These are phyloP conservation scores for Podila epigama DNA, from an alignment of 192 early-diverging fungal species.

Conservation along the genomic window DNA sequence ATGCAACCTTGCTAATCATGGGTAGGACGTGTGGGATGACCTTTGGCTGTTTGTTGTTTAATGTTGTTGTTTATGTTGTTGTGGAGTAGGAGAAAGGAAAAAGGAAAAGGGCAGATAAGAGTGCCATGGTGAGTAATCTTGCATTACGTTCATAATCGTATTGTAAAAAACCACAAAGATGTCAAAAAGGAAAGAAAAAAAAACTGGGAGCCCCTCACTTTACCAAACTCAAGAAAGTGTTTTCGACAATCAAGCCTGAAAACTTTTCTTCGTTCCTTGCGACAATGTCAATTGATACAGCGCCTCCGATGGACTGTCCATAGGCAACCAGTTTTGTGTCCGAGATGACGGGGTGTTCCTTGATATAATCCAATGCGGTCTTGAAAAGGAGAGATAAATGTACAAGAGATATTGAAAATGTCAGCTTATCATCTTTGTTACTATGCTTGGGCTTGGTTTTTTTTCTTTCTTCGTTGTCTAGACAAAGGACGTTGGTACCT, in stretches of 20 bases:
- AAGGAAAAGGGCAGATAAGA: too few relatives aligned
- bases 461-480: not conserved
- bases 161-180: too few relatives aligned
- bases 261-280: constrained; percentile 79
- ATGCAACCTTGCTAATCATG: constrained; percentile 71
- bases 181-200: too few relatives aligned
- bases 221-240: constrained; percentile 92
- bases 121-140: too few relatives aligned
- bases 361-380: constrained; percentile 86
- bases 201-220: too few relatives aligned
- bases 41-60: constrained; percentile 65
- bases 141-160: too few relatives aligned
- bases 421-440: not conserved
- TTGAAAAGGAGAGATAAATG: constrained; percentile 21
- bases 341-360: constrained; percentile 72
- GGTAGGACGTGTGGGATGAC: constrained; percentile 89
- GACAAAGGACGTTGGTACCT: constrained; percentile 52
- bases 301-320: constrained; percentile 97
- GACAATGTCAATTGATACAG: constrained; percentile 90
- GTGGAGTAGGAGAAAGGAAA: not conserved
- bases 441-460: not conserved
- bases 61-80: not conserved
- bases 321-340: constrained; percentile 86
- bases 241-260: constrained; percentile 88
- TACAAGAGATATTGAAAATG: not conserved